Base-by-base conservation (phyloP, 768 basidiomycete species). In the Boletus subcaerulescens region DNA sequence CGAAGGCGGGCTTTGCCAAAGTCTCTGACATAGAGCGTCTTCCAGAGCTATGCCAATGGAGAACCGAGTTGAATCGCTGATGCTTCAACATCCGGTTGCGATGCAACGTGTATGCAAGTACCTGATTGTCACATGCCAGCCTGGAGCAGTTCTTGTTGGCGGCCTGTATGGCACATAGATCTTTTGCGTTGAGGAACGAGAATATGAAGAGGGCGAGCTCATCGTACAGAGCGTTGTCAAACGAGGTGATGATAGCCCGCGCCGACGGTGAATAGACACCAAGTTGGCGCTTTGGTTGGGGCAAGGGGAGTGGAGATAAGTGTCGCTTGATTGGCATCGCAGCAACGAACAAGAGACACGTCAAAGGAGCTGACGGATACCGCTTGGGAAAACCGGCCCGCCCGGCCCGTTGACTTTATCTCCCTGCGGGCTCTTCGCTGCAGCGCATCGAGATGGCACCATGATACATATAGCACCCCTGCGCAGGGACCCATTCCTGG, bases 181-280 rank as follows among this genome's bases (percentile, higher is more conserved):
- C 89, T 20, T 70, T 61, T 73, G 78, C 83, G 31, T 81, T 77
- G 38, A 92, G 77, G 70, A 85, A 78, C 3, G 88, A 84, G 75
- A 92, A 88, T 51, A 91, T 83, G 63, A 76, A 79, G 20, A 91
- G 74, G 44, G 90, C 74, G 44, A 92, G 80, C 71, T 92, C 89
- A 62, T 92, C 90, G 65, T 83, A 91, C 41, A 91, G 71, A 5
- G 79, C 73, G 52, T 70, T 74, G 57, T 85, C 80, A 61, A 88
- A 82, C 15, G 74, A 77, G 32, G 72, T 57, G 57, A 64, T 42
- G 26, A 56, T 45, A 6, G 51, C 60, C 29, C 56, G 52, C 32
- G 50, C 61, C 3, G 52, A 53, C 26, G 57, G 58, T 50, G 45
- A 17, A 35, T 51, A 41, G 12, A 44, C 44, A 46, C 61, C 59